Evolutionary conservation across 179 eudicot species (phyloP).

Genomic region (Heliamphora pulchella): DNA sequence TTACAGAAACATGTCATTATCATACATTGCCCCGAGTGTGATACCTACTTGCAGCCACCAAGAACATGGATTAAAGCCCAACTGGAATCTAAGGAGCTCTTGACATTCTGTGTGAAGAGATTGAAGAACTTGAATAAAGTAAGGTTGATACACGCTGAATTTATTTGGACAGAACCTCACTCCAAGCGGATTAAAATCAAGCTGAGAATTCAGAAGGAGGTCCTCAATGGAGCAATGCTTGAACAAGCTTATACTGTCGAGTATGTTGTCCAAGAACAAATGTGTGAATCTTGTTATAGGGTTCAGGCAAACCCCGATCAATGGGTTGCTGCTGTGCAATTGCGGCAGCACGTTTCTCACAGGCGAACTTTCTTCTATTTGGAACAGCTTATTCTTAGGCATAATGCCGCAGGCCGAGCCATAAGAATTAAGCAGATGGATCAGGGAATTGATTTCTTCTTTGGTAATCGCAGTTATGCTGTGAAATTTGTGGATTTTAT

Average conservation of each 20-base stretch:
- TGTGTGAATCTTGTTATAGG: constrained; percentile 49
- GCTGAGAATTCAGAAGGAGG: constrained; percentile 49
- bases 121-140: constrained; percentile 46
- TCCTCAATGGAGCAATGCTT: constrained; percentile 38
- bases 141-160: constrained; percentile 38
- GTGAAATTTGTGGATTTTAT: constrained; percentile 48
- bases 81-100: constrained; percentile 48
- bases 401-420: constrained; percentile 45
- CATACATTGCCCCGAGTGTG: constrained; percentile 45
- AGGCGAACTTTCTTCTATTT: constrained; percentile 51
- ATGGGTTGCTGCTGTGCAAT: constrained; percentile 58
- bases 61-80: constrained; percentile 48
- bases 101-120: constrained; percentile 46
- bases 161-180: constrained; percentile 43
- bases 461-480: constrained; percentile 45
- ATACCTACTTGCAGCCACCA: constrained; percentile 60
- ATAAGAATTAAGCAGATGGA: constrained; percentile 43
- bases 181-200: constrained; percentile 49
- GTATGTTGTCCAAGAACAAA: constrained; percentile 43
- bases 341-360: constrained; percentile 54
- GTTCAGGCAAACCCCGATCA: constrained; percentile 48
- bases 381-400: constrained; percentile 55
- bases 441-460: constrained; percentile 60
- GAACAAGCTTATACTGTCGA: constrained; percentile 43
- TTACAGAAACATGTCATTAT: constrained; percentile 47